phyloP scores from a whole-genome alignment of 768 basidiomycete species.

The Mycena maculata region DNA sequence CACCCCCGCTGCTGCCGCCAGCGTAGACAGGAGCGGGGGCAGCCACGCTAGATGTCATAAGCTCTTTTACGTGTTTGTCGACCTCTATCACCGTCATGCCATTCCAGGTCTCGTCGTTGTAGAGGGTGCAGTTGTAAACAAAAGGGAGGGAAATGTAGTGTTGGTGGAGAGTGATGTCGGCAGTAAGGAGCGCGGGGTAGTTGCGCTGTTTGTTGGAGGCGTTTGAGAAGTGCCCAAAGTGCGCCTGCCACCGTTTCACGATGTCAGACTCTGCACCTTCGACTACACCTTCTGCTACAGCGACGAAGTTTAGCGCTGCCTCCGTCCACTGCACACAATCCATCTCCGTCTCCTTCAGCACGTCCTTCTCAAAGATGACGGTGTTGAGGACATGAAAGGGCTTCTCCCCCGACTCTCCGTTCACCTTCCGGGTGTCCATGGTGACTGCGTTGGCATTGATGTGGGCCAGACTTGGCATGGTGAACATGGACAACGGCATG shows the following conservation, averaged over 20 bases:
- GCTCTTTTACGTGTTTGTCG: background rate
- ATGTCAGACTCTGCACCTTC: background rate
- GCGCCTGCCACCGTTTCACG: background rate
- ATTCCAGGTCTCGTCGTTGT: background rate
- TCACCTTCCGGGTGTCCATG: background rate
- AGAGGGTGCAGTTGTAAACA: background rate
- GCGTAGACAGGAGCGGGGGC: background rate
- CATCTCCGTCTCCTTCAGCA: background rate
- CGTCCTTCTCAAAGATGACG: background rate
- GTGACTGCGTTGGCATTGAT: background rate
- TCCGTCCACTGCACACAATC: conserved; percentile 1
- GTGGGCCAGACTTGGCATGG: background rate
- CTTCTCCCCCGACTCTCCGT: background rate
- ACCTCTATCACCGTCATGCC: background rate
- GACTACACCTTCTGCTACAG: too few species aligned
- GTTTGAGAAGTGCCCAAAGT: background rate
- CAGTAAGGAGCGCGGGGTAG: background rate
- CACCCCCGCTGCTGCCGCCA: background rate
- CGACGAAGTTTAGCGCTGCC: background rate
- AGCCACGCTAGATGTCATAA: background rate
- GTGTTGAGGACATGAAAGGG: background rate
- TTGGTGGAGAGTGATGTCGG: background rate
- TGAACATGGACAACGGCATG: background rate
- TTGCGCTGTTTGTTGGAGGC: background rate
- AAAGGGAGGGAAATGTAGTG: background rate